A percentile compares a stretch with the other conserved stretches of the same genome.
Conservation (phyloP, 1,284 basidiomycete species). For the Tausonia pullulans region DNA sequence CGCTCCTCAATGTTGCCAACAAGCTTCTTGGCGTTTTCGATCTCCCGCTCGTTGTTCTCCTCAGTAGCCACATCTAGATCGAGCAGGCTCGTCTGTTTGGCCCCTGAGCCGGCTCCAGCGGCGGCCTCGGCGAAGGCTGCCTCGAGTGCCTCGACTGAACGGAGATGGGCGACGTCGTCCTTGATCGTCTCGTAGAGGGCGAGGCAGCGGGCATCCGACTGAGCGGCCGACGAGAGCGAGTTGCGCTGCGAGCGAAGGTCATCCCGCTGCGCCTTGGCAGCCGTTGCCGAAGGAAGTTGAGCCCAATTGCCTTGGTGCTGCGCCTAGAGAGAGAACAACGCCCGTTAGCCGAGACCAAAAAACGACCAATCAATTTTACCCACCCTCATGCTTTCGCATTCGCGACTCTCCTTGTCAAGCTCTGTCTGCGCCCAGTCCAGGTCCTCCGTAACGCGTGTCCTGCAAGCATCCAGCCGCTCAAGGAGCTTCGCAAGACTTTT, state of each 20-base stretch:
- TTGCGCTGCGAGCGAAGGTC: constrained; percentile 69
- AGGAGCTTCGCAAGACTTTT: constrained; percentile 43
- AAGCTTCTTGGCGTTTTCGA: constrained; percentile 50
- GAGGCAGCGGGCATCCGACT: constrained; percentile 66
- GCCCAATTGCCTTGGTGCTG: constrained; percentile 81
- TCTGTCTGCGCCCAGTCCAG: constrained; percentile 51
- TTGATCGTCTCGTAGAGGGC: constrained; percentile 62
- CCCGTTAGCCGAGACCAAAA: neutral
- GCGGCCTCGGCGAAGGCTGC: constrained; percentile 53
- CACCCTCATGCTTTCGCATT: constrained; percentile 68
- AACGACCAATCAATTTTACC: constrained; percentile 17
- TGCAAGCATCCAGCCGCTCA: constrained; percentile 50
- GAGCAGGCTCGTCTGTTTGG: constrained; percentile 38
- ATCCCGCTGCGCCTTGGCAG: constrained; percentile 59
- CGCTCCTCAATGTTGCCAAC: constrained; percentile 68
- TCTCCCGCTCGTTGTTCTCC: constrained; percentile 42
- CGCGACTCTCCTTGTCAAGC: constrained; percentile 63
- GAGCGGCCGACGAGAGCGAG: constrained; percentile 63
- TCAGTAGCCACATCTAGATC: constrained; percentile 55
- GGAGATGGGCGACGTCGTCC: constrained; percentile 55
- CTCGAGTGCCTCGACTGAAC: constrained; percentile 53
- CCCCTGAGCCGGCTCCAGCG: constrained; percentile 35
- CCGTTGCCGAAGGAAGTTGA: constrained; percentile 68
- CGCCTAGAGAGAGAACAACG: constrained; percentile 34
- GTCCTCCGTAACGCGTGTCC: constrained; percentile 49